Evolutionary conservation across 2,329 filamentous ascomycete species (phyloP).

Genomic region (Dissoconium aciculare): DNA sequence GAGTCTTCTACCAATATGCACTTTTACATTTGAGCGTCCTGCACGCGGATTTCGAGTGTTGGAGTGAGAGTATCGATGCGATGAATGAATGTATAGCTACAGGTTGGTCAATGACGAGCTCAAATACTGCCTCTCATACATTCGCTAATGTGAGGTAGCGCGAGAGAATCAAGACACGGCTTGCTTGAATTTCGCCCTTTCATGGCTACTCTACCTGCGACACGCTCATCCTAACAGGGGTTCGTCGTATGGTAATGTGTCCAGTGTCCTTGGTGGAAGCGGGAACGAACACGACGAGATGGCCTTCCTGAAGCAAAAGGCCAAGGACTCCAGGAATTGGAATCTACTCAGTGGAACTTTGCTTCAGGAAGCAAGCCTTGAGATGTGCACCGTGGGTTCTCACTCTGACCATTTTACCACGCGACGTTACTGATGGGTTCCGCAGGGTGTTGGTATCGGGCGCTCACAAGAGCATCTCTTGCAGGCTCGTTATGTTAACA

Average conservation of each 20-base stretch:
- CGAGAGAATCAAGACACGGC: conserved; percentile 83
- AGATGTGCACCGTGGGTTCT: conserved; percentile 55
- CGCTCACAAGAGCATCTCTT: conserved; percentile 60
- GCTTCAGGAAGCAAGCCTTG: conserved; percentile 71
- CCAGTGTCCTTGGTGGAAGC: conserved; percentile 15
- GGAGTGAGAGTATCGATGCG: conserved; percentile 74
- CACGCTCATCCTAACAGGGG: conserved; percentile 55
- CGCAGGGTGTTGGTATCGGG: conserved; percentile 20
- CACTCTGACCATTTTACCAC: no score
- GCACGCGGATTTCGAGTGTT: conserved; percentile 88
- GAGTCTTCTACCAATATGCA: conserved; percentile 78
- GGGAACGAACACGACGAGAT: conserved; percentile 57
- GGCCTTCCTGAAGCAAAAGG: conserved; percentile 68
- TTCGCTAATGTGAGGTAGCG: conserved; percentile 32
- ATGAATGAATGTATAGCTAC: conserved; percentile 93
- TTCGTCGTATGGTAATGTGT: conserved; percentile 12
- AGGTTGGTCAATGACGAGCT: conserved; percentile 11
- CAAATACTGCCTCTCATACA: no score
- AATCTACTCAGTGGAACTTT: conserved; percentile 68
- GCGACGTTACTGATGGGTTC: no score
- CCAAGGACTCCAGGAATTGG: conserved; percentile 77
- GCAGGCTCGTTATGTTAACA: conserved; percentile 67
- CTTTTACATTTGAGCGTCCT: conserved; percentile 84
- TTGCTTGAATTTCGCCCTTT: conserved; percentile 87
- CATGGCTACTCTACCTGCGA: conserved; percentile 92